phyloP scores from a whole-genome alignment of 2,329 filamentous ascomycete genomes.

The Drechslerella stenobrocha region DNA sequence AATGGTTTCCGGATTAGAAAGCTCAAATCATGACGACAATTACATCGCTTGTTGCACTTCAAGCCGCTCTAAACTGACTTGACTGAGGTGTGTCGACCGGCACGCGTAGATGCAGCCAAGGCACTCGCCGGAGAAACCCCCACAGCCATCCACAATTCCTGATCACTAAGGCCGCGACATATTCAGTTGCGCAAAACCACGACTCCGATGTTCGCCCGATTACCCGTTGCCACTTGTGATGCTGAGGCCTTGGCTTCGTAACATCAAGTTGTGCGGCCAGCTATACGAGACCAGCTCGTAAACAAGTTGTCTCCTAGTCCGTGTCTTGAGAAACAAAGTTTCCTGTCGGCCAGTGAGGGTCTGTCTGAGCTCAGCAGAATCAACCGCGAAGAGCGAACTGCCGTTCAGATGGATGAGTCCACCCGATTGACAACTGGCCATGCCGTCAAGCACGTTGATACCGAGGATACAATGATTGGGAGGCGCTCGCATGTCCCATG shows the following conservation, averaged over 20 bases:
- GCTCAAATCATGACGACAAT: conserved; percentile 8
- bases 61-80: not conserved
- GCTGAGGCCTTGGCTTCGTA: not conserved
- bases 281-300: too few species aligned
- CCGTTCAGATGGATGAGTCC: too few species aligned
- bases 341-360: too few species aligned
- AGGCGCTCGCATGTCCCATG: too few species aligned
- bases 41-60: not conserved
- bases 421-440: too few species aligned
- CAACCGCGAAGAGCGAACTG: too few species aligned
- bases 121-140: conserved; percentile 4
- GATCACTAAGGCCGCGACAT: not conserved
- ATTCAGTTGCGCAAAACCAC: not conserved
- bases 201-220: conserved; percentile 1
- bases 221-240: not conserved
- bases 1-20: too few species aligned
- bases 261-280: not conserved
- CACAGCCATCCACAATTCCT: not conserved
- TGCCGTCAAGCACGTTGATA: too few species aligned
- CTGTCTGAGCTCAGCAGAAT: too few species aligned
- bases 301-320: too few species aligned
- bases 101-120: not conserved
- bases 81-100: not conserved
- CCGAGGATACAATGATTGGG: too few species aligned
- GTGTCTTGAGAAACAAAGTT: too few species aligned